phyloP scores from a whole-genome alignment of 225 moss, liverwort and hornwort genomes.

The Straminergon stramineum region DNA sequence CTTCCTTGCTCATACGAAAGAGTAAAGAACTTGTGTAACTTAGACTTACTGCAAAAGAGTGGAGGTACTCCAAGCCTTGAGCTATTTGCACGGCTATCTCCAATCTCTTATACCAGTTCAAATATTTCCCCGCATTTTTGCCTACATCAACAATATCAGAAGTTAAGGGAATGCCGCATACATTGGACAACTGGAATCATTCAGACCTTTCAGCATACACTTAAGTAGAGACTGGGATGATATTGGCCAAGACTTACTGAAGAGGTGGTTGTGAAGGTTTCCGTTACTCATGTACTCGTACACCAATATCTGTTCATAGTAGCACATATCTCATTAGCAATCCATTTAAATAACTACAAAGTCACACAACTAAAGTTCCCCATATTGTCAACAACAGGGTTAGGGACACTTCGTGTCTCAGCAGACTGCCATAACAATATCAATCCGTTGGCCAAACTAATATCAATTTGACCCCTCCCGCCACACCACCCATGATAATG shows the following conservation, averaged over 20 bases:
- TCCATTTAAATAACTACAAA: background rate
- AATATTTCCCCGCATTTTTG: constrained; percentile 16
- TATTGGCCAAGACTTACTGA: constrained; percentile 14
- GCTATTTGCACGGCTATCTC: constrained; percentile 27
- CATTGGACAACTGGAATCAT: background rate
- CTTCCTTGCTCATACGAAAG: background rate
- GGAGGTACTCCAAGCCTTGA: constrained; percentile 38
- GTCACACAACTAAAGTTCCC: background rate
- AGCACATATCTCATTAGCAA: background rate
- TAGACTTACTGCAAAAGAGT: constrained; percentile 25
- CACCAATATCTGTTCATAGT: constrained; percentile 44
- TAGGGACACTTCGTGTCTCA: background rate
- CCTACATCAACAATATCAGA: background rate
- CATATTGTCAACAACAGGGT: background rate
- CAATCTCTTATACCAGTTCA: constrained; percentile 39
- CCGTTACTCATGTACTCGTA: constrained; percentile 52
- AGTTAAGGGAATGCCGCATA: background rate
- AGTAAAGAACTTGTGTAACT: background rate
- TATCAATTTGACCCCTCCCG: background rate
- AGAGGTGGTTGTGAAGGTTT: constrained; percentile 41
- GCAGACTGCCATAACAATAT: background rate
- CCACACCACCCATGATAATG: background rate
- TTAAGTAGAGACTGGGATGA: background rate
- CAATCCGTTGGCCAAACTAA: background rate
- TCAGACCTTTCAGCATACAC: background rate